Base-by-base conservation (phyloP, 2,329 filamentous ascomycete species). In the Penicillium occitanis region DNA sequence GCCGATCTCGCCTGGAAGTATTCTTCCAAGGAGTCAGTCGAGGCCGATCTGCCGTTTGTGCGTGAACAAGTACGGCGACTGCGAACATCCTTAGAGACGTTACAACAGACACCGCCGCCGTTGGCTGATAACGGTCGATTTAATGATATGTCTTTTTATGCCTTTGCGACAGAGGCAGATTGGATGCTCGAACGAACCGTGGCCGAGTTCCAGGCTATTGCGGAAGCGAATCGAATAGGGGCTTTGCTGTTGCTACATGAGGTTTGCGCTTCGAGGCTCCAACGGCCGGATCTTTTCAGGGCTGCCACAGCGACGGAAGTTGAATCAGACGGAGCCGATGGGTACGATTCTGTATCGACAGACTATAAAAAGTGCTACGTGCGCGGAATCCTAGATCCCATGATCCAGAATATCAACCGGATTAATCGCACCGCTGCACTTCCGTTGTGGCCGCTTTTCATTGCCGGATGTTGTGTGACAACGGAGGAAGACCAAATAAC, bases 361-460 rank as follows among this genome's bases (percentile, higher is more conserved):
- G 61, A 53, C 2, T 28, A 53, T 2, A 67, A 67, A 59, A 22
- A 67, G 50, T 25, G 53, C 22, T 70, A 61, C 42, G 65, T 72
- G 22, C 66, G 63, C n/a, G 57, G 42, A 11, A 72, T 72, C n/a
- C 46, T 72, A 37, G 35, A 64, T 2, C 53, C 70, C 1, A 68
- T 73, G 3, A 35, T 69, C 22, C 57, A 59, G 28, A 71, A 69
- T 30, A 69, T 69, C 40, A 62, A 66, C 11, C 37, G 19, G 17
- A 73, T 74, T 48, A 70, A 66, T 64, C 70, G 69, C 17, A 71
- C 71, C 0, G 72, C 73, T 1, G 71, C 69, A 1, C 35, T 73
- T 0, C 72, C 73, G 1, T 55, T 74, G 6, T 74, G 73, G 72
- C 72, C 72, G 6, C 66, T 74, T 0, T 74, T 74, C 28, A 51